Conservation (phyloP, 2,329 filamentous ascomycete species). For the Aureobasidium namibiae region DNA sequence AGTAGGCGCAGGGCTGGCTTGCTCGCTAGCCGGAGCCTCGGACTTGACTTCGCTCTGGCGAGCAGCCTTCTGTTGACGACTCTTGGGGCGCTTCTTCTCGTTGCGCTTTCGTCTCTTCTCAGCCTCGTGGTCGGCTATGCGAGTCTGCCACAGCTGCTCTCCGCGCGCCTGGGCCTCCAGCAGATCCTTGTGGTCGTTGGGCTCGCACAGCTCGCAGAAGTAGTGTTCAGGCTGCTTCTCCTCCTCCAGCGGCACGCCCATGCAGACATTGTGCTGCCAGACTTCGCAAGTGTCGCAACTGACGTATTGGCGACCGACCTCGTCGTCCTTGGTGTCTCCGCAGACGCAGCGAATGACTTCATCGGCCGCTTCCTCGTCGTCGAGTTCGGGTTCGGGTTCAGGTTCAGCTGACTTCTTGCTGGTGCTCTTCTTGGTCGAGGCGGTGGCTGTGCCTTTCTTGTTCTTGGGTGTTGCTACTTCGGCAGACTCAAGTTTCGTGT, state of each 20-base stretch:
- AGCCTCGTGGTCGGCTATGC: slow-evolving; percentile 49
- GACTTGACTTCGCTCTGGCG: slow-evolving; percentile 21
- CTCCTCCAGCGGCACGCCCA: slow-evolving; percentile 72
- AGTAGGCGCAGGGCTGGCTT: slow-evolving; percentile 6
- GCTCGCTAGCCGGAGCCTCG: slow-evolving; percentile 8
- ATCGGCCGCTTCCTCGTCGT: slow-evolving; percentile 47
- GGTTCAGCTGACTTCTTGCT: slow-evolving; percentile 39
- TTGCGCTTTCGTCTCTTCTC: slow-evolving; percentile 45
- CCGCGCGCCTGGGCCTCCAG: slow-evolving; percentile 70
- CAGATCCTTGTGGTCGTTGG: slow-evolving; percentile 73
- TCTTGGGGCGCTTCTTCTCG: slow-evolving; percentile 53
- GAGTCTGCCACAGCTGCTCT: slow-evolving; percentile 79
- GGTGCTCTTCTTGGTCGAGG: slow-evolving; percentile 30
- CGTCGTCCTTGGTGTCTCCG: slow-evolving; percentile 77
- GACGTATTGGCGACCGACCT: slow-evolving; percentile 87
- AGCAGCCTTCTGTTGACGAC: slow-evolving; percentile 30
- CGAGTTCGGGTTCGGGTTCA: slow-evolving; percentile 41
- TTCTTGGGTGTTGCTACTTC: slow-evolving; percentile 43
- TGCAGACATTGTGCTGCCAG: slow-evolving; percentile 97
- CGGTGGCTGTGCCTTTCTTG: slow-evolving; percentile 26
- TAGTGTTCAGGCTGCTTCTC: slow-evolving; percentile 74
- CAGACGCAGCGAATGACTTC: slow-evolving; percentile 91
- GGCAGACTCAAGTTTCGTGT: slow-evolving; percentile 77
- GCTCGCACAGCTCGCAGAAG: slow-evolving; percentile 84
- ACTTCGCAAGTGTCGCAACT: slow-evolving; percentile 85